Percentiles rank a stretch among this genome's conserved stretches.
Evolutionary conservation across 345 rosid species (phyloP).

Genomic region (Ceriops decandra): DNA sequence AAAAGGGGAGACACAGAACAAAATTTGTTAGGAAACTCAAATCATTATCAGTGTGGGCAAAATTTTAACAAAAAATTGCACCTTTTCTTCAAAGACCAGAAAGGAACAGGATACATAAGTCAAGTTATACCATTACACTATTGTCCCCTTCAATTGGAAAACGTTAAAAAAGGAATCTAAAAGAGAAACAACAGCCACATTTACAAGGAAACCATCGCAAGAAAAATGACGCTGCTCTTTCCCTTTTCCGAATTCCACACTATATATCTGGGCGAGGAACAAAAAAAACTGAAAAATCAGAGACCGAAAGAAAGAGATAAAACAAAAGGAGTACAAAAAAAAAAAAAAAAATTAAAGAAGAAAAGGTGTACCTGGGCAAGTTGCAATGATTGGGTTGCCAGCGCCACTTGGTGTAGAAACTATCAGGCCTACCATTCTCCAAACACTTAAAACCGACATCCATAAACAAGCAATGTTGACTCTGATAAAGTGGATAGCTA

Average conservation of each 20-base stretch:
- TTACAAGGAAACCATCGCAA: background rate
- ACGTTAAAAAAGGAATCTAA: no score
- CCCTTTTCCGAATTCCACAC: background rate
- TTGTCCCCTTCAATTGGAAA: background rate
- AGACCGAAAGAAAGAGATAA: background rate
- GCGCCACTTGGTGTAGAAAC: slow-evolving; percentile 70
- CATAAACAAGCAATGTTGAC: slow-evolving; percentile 45
- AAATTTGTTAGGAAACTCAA: background rate
- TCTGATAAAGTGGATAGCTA: slow-evolving; percentile 53
- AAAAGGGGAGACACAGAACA: background rate
- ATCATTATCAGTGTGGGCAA: background rate
- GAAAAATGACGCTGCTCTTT: background rate
- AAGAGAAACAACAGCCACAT: no score
- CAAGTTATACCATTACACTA: background rate
- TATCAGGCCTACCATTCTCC: slow-evolving; percentile 71
- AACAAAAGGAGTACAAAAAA: background rate
- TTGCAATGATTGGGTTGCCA: slow-evolving; percentile 66
- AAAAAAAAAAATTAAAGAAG: background rate
- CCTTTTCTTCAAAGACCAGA: background rate
- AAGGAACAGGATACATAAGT: background rate
- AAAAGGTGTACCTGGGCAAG: slow-evolving; percentile 53
- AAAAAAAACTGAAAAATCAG: background rate
- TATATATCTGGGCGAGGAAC: slow-evolving; percentile 1
- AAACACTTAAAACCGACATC: slow-evolving; percentile 62
- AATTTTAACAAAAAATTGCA: background rate